Evolutionary conservation across 2,329 filamentous ascomycete species (phyloP), one percentile per base, ranked within the genome.

Genomic region (Colletotrichum musicola): DNA sequence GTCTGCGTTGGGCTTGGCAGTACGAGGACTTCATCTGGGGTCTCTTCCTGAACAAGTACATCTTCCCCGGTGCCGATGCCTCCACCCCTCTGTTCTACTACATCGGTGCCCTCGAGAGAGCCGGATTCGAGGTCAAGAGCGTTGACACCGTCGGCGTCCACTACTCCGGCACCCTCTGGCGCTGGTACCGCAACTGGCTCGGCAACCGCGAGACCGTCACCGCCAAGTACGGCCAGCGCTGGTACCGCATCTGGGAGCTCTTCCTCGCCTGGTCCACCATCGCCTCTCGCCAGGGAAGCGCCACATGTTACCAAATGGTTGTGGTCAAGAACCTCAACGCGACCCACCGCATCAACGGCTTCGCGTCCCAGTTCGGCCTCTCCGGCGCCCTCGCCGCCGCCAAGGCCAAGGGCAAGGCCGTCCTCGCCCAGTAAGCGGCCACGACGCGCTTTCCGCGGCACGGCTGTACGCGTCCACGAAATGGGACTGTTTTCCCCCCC

Each of bases 11-110:
- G 85, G 86, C 88, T 72, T 98, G 96, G 96, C 96, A 98, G 82
- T 98, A 97, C 78, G 95, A 98, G 86, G 95, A 98, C 83, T 88
- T 98, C 59, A 93, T 95, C 81, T 98, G 96, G 96, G 96, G 96
- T 79, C 88, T 98, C 54, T 98, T 98, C 88, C 97, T 98, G 94
- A 98, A 98, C 91, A 98, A 97, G 86, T 97, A 98, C 82, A 88
- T 98, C 80, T 98, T 98, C 89, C 96, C 95, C 40, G 96, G 96
- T 79, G 96, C 96, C 59, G 96, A 98, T 79, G 96, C 96, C 60
- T 97, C 93, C 50, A 97, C 94, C 67, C 96, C 96, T 59, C 90
- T 99, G 56, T 94, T 93, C 74, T 96, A 91, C 82, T 93, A 96
- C 75, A 86, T 97, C 74, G 90, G 94, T 81, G 90, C 90, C 78